Evolutionary conservation across 2,329 filamentous ascomycete genomes (phyloP), one percentile per base, ranked within the genome.

Genomic region (Penicillium sp.): DNA sequence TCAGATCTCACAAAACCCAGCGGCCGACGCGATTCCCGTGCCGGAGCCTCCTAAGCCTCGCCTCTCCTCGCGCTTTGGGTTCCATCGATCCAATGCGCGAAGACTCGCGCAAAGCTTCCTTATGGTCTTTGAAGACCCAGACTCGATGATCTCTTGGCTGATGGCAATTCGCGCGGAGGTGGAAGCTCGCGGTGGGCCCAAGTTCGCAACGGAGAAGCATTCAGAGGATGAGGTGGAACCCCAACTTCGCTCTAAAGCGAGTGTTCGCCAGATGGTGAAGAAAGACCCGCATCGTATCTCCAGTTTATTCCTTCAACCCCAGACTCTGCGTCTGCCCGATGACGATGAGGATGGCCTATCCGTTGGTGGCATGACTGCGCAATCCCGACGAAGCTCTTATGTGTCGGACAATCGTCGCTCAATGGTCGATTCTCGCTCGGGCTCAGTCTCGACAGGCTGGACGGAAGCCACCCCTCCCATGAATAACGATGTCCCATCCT

Each of bases 121-220:
- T 17, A 59, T 80, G 15, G 70, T 79, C 4, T 71, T 79, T 37
- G 66, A 73, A 44, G 69, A 67, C 45, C 71, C 76, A 0, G 71
- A 76, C 15, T 72, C 75, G 9, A 71, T 80, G 67, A 71, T 72
- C 27, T 65, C 68, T 1, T 80, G 77, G 77, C 62, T 80, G 20
- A 58, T 68, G n/a, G 66, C 70, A 3, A 62, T 79, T 24, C 67
- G 76, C n/a, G 70, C 70, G 29, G 72, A 76, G 59, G 78, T 80
- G 29, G 74, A 78, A 49, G 60, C 67, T 15, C 65, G 75, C 3
- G 75, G 77, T n/a, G 76, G 77, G 1, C 73, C 72, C 46, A 73
- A 74, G 50, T 75, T 75, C 55, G 64, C 69, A 2, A 66, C 70
- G 4, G 75, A 78, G 48, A 69, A 64, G 13, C 60, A 62, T 29